phyloP scores from a whole-genome alignment of 331 rosid genomes.

The Stylosanthes scabra region DNA sequence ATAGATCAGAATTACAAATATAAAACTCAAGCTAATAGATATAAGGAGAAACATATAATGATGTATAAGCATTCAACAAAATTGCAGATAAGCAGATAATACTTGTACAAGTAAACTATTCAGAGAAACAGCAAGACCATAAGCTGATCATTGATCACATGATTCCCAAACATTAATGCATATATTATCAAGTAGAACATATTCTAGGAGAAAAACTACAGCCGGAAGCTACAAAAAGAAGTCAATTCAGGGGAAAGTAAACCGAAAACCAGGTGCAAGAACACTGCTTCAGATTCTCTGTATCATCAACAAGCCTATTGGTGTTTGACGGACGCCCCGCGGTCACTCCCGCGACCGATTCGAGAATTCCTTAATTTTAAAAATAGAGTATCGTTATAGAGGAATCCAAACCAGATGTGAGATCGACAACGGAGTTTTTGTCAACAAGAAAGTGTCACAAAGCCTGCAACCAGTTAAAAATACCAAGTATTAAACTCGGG shows the following conservation, averaged over 20 bases:
- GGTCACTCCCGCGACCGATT: too few relatives aligned
- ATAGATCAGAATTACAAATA: neutral
- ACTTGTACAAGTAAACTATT: neutral
- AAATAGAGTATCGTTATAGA: too few relatives aligned
- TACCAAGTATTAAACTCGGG: too few relatives aligned
- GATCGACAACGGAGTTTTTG: too few relatives aligned
- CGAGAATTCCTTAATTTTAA: too few relatives aligned
- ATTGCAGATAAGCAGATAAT: neutral
- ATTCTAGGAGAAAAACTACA: neutral
- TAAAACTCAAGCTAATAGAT: neutral
- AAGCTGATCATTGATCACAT: neutral
- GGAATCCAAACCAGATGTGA: too few relatives aligned
- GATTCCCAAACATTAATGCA: neutral
- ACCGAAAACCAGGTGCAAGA: neutral
- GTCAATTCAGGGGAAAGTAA: neutral
- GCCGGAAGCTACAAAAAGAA: neutral
- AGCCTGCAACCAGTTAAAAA: too few relatives aligned
- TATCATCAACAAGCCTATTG: too few relatives aligned
- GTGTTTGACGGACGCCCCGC: too few relatives aligned
- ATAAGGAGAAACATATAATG: neutral
- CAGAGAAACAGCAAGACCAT: neutral
- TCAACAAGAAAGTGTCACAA: too few relatives aligned
- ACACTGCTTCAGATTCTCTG: slow-evolving; percentile 7
- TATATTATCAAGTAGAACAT: neutral
- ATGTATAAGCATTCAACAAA: neutral